Evolutionary conservation across 2,329 filamentous ascomycete genomes (phyloP).

Genomic region (Aspergillus uvarum): DNA sequence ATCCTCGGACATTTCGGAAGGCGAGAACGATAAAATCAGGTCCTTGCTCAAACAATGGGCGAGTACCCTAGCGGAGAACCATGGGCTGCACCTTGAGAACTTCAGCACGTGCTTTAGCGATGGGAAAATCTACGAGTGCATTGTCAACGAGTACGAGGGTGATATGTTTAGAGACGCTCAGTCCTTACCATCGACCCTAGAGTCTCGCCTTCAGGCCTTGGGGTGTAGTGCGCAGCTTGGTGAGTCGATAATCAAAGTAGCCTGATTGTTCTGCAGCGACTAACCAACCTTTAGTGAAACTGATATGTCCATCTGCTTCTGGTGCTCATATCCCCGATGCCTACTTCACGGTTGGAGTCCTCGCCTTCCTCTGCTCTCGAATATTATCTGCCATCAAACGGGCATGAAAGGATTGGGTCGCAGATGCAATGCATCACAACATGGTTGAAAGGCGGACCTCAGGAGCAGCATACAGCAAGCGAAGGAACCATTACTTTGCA

Average conservation of each 20-base stretch:
- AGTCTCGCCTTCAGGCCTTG: constrained; percentile 36
- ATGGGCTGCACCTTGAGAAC: constrained; percentile 51
- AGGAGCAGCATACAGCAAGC: no score
- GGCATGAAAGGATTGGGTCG: constrained; percentile 53
- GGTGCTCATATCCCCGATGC: constrained; percentile 50
- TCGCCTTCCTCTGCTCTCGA: constrained; percentile 61
- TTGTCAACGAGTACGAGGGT: constrained; percentile 58
- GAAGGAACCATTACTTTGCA: no score
- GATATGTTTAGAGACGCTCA: constrained; percentile 32
- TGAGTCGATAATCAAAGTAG: constrained; percentile 23
- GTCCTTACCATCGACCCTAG: constrained; percentile 21
- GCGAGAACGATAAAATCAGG: constrained; percentile 31
- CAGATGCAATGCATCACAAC: constrained; percentile 34
- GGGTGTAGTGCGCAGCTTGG: constrained; percentile 47
- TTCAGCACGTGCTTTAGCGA: constrained; percentile 60
- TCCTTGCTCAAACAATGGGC: constrained; percentile 59
- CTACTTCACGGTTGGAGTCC: constrained; percentile 56
- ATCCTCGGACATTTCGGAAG: constrained; percentile 26
- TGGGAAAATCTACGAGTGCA: constrained; percentile 53
- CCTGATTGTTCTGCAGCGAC: neutral
- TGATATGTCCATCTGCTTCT: constrained; percentile 37
- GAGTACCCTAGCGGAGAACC: constrained; percentile 48
- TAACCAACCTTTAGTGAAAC: constrained; percentile 41
- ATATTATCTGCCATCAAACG: constrained; percentile 53
- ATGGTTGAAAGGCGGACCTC: no score